A percentile compares a stretch with the other conserved stretches of the same genome.
phyloP scores from a whole-genome alignment of 192 early-diverging fungal species.

The Gonapodya prolifera region DNA sequence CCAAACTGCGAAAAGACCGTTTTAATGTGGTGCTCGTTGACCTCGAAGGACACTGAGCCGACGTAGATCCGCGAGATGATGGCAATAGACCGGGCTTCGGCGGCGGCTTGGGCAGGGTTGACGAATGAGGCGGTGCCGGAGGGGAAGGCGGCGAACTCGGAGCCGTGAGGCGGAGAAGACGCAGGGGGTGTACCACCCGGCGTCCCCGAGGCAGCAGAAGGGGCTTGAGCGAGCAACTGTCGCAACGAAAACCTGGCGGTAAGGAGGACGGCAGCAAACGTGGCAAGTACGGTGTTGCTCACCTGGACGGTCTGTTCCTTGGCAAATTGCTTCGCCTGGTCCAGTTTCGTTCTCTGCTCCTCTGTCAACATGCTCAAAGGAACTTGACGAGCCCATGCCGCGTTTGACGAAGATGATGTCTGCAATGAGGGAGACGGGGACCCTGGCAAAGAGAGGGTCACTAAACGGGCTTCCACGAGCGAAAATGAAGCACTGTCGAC shows the following conservation, averaged over 20 bases:
- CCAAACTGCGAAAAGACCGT: slow-evolving; percentile 70
- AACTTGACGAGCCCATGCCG: neutral
- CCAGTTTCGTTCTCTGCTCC: neutral
- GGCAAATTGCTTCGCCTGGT: neutral
- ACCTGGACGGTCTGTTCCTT: neutral
- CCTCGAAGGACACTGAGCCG: slow-evolving; percentile 75
- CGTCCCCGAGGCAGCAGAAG: neutral
- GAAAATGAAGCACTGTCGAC: neutral
- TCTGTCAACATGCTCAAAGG: neutral
- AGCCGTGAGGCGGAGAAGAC: neutral
- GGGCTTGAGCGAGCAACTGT: neutral
- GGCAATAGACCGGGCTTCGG: slow-evolving; percentile 3
- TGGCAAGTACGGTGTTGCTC: neutral
- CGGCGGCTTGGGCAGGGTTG: neutral
- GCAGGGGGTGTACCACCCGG: neutral
- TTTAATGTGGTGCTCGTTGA: slow-evolving; percentile 66
- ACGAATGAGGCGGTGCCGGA: neutral
- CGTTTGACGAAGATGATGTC: neutral
- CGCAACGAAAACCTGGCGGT: neutral
- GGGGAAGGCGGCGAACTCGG: neutral
- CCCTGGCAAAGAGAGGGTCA: neutral
- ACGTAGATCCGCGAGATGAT: slow-evolving; percentile 55
- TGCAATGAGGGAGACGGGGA: neutral
- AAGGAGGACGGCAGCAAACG: neutral
- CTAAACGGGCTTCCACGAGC: neutral